These are phyloP conservation scores for Arthrobotrys sphaeroides DNA, from an alignment of 2,329 filamentous ascomycete genomes.

Conservation along the genomic window DNA sequence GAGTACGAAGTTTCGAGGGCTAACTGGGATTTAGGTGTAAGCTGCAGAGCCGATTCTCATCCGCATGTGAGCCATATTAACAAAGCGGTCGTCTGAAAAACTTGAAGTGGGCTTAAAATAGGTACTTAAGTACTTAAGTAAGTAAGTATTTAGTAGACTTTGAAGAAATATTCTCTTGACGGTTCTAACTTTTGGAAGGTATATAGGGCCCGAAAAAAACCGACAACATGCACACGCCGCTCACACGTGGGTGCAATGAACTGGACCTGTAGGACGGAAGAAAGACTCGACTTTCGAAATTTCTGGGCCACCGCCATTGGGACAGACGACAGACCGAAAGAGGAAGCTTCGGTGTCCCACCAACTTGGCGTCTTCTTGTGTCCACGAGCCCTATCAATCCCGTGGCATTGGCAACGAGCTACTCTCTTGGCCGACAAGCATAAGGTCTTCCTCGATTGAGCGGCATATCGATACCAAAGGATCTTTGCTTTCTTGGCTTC, in stretches of 20 bases:
- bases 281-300: neutral
- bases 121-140: too few species aligned
- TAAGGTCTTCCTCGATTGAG: neutral
- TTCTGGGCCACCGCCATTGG: neutral
- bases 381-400: neutral
- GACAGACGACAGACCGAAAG: neutral
- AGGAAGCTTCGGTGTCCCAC: neutral
- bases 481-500: neutral
- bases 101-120: too few species aligned
- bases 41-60: neutral
- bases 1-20: neutral
- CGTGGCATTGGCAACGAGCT: conserved; percentile 10
- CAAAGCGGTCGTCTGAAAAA: too few species aligned
- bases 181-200: neutral
- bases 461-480: neutral
- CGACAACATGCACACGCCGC: too few species aligned
- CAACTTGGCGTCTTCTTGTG: neutral
- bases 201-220: too few species aligned
- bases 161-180: too few species aligned
- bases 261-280: neutral
- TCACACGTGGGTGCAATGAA: neutral
- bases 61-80: neutral
- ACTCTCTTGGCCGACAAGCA: neutral
- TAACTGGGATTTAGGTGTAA: too few species aligned
- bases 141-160: too few species aligned